Conservation (phyloP, 2,329 filamentous ascomycete species). For the Penicillium decumbens region DNA sequence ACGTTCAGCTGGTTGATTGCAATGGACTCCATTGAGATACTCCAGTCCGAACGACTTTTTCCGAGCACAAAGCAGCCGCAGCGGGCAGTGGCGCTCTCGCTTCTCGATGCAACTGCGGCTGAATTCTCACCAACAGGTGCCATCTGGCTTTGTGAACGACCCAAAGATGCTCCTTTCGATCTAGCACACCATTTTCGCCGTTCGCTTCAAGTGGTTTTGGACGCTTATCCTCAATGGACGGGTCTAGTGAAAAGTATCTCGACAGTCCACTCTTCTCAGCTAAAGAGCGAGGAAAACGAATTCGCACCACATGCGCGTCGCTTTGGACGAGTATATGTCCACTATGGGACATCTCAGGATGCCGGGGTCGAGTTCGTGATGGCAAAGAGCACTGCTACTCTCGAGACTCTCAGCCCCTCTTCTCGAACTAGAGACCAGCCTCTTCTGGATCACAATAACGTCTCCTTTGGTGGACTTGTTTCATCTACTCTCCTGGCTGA, state of each 20-base stretch:
- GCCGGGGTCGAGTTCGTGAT: slow-evolving; percentile 42
- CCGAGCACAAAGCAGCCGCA: slow-evolving; percentile 12
- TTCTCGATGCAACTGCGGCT: slow-evolving; percentile 42
- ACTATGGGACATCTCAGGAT: slow-evolving; percentile 37
- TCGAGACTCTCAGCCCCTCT: slow-evolving; percentile 21
- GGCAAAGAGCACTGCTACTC: slow-evolving; percentile 17
- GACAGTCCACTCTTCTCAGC: slow-evolving; percentile 1
- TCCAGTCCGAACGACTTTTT: slow-evolving; percentile 17
- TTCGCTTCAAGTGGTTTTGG: slow-evolving; percentile 12
- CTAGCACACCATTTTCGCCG: slow-evolving; percentile 13
- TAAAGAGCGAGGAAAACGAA: not conserved
- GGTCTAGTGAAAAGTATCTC: slow-evolving; percentile 35
- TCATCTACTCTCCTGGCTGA: slow-evolving; percentile 1
- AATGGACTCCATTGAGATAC: not conserved
- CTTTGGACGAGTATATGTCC: slow-evolving; percentile 31
- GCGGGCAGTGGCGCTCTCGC: slow-evolving; percentile 13
- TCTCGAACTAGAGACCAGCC: slow-evolving; percentile 20
- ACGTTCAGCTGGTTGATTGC: not conserved
- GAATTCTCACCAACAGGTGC: slow-evolving; percentile 41
- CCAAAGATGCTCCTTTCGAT: slow-evolving; percentile 7
- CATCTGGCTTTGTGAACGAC: slow-evolving; percentile 44
- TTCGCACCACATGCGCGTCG: slow-evolving; percentile 16
- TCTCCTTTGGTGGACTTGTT: not conserved
- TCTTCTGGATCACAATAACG: slow-evolving; percentile 9
- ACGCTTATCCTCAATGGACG: slow-evolving; percentile 38